Conservation (phyloP, 371 early-diverging fungal genomes). For the Rhizomucor pusillus region DNA sequence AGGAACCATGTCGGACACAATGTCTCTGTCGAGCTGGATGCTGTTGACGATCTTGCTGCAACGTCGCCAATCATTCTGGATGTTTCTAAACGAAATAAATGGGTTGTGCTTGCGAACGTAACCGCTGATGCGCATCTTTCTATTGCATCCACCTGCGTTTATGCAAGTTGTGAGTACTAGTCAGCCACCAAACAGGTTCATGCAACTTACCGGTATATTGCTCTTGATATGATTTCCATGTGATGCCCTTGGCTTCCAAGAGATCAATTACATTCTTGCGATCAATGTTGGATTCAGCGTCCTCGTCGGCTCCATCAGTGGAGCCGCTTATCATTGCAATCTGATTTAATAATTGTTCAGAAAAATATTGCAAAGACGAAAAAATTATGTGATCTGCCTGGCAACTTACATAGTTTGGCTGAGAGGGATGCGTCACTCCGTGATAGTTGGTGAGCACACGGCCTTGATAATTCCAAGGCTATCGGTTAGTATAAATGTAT, state of each 20-base stretch:
- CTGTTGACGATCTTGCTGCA: conserved; percentile 56
- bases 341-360: conserved; percentile 6
- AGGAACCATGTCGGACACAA: conserved; percentile 43
- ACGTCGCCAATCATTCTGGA: conserved; percentile 39
- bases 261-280: conserved; percentile 56
- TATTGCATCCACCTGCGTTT: conserved; percentile 42
- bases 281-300: conserved; percentile 36
- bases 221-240: conserved; percentile 71
- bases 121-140: conserved; percentile 18
- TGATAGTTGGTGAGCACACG: conserved; percentile 31
- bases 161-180: too few relatives aligned
- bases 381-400: not conserved
- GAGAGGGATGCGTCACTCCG: conserved; percentile 39
- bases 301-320: conserved; percentile 40
- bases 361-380: too few relatives aligned
- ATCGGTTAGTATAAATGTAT: not conserved
- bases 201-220: conserved; percentile 39
- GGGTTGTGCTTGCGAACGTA: conserved; percentile 62
- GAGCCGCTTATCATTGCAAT: conserved; percentile 46
- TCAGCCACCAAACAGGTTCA: too few relatives aligned
- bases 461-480: conserved; percentile 14
- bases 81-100: conserved; percentile 55
- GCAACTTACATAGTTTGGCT: conserved; percentile 44
- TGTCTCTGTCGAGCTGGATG: conserved; percentile 47
- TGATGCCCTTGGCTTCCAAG: conserved; percentile 54